These are phyloP conservation scores for Candida boleticola DNA, from an alignment of 805 yeast species.

Conservation along the genomic window DNA sequence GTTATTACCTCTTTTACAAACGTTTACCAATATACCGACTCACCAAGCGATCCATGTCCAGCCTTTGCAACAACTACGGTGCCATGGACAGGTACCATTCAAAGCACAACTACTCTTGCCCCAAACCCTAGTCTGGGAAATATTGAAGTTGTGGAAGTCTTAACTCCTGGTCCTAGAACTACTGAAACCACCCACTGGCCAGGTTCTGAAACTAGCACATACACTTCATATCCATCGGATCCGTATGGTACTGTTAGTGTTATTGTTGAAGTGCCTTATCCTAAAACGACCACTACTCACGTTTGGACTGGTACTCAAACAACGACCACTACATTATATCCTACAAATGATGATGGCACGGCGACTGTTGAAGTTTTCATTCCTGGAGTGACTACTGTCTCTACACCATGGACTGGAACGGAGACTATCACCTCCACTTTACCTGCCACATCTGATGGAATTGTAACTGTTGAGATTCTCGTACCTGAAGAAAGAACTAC, in stretches of 20 bases:
- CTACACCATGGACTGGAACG: background rate
- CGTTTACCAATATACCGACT: background rate
- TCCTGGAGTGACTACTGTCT: background rate
- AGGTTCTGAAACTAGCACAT: constrained; percentile 11
- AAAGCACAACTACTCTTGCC: too few species aligned
- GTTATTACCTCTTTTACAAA: background rate
- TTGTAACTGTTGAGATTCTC: constrained; percentile 1
- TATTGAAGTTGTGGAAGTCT: too few species aligned
- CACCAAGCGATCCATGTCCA: background rate
- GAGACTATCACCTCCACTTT: background rate
- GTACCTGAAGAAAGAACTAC: background rate
- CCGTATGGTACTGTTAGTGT: background rate
- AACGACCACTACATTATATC: background rate
- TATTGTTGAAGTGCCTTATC: background rate
- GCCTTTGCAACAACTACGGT: background rate
- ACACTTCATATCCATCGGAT: constrained; percentile 1
- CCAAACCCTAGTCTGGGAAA: too few species aligned
- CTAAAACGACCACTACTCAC: background rate
- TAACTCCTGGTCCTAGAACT: too few species aligned
- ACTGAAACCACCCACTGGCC: constrained; percentile 17
- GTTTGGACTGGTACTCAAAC: background rate
- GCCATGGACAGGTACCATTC: constrained; percentile 12
- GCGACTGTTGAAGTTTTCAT: background rate
- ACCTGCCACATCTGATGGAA: background rate
- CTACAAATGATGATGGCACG: background rate